Conservation (phyloP, 768 basidiomycete species). For the Amanita subjunquillea region DNA sequence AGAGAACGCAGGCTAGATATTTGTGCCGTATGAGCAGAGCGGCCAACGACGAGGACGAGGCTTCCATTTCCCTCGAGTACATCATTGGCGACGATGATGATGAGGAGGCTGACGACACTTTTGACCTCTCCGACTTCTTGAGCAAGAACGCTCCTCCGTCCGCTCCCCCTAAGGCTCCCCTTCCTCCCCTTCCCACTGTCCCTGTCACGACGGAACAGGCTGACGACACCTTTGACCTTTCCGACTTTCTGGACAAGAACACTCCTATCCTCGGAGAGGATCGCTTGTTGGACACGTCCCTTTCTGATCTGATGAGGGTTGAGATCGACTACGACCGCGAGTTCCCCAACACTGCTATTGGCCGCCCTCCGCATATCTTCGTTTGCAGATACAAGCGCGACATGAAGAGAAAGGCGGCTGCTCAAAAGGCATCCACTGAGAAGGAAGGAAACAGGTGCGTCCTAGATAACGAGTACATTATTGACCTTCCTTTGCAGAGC, state of each 20-base stretch:
- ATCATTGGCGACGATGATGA: background rate
- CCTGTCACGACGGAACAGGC: background rate
- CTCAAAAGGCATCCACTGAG: background rate
- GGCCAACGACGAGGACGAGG: background rate
- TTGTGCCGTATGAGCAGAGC: no score
- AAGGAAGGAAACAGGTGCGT: background rate
- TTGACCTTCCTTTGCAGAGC: background rate
- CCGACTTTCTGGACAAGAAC: background rate
- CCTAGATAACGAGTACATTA: background rate
- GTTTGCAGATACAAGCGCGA: background rate
- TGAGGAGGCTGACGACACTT: background rate
- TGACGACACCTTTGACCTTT: background rate
- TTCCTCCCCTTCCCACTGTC: background rate
- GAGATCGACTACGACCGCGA: constrained; percentile 3
- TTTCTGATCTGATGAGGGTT: background rate
- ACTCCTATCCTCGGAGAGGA: background rate
- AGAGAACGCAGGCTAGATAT: background rate
- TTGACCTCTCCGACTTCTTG: background rate
- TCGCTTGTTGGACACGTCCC: background rate
- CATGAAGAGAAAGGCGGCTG: constrained; percentile 1
- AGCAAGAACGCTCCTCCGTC: background rate
- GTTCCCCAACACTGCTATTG: background rate
- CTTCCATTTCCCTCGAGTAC: background rate
- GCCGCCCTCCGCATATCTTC: background rate
- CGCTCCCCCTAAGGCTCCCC: background rate